Evolutionary conservation across 2,329 filamentous ascomycete genomes (phyloP).

Genomic region (Aureobasidium sp.): DNA sequence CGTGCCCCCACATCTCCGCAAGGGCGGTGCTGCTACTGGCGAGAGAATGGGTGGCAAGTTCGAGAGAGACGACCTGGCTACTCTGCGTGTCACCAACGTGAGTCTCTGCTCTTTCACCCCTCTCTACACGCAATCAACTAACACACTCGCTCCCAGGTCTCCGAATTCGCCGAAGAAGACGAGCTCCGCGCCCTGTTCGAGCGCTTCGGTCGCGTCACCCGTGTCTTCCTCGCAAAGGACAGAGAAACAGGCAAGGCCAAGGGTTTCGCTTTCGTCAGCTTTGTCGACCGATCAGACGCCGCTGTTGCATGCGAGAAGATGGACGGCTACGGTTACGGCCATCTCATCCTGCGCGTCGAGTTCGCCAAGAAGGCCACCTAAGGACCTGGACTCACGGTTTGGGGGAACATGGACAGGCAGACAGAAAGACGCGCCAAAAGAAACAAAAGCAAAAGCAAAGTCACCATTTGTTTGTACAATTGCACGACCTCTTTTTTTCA

Average conservation of each 20-base stretch:
- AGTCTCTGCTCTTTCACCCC: constrained; percentile 34
- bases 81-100: constrained; percentile 94
- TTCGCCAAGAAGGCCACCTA: constrained; percentile 60
- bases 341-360: constrained; percentile 78
- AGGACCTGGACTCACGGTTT: not conserved
- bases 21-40: constrained; percentile 52
- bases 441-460: not conserved
- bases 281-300: constrained; percentile 80
- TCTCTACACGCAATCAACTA: not conserved
- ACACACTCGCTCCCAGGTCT: constrained; percentile 50
- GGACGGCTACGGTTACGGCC: constrained; percentile 87
- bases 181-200: constrained; percentile 98
- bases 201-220: constrained; percentile 89
- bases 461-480: not conserved
- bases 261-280: constrained; percentile 98
- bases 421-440: not conserved
- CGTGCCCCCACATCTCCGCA: constrained; percentile 86
- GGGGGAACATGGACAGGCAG: not conserved
- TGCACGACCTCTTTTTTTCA: not conserved
- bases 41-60: constrained; percentile 91
- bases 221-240: constrained; percentile 97
- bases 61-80: constrained; percentile 93
- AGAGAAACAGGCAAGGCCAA: constrained; percentile 92
- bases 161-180: constrained; percentile 91
- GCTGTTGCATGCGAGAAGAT: constrained; percentile 92